These are phyloP conservation scores for Komagataella kurtzmanii DNA, from an alignment of 805 yeast species.

Conservation along the genomic window DNA sequence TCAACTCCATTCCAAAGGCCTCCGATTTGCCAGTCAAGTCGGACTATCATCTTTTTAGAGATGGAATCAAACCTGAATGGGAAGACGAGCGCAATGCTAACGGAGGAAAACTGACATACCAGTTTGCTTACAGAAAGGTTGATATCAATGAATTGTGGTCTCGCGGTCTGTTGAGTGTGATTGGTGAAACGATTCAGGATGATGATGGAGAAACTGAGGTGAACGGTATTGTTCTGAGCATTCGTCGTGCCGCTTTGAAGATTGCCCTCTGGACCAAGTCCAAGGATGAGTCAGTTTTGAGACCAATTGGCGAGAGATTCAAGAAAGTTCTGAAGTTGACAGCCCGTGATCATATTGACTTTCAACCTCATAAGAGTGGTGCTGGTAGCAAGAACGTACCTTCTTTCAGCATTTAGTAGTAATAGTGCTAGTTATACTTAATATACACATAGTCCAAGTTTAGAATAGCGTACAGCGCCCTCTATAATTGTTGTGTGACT, in stretches of 20 bases:
- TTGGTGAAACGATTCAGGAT: conserved; percentile 88
- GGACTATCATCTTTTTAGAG: conserved; percentile 90
- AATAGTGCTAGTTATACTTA: neutral
- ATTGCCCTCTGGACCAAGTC: conserved; percentile 91
- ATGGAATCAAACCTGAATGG: conserved; percentile 96
- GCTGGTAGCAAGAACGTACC: neutral
- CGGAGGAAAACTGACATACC: conserved; percentile 93
- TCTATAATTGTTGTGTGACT: neutral
- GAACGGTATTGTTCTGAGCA: conserved; percentile 85
- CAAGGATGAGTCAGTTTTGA: conserved; percentile 47
- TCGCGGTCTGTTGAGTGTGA: conserved; percentile 73
- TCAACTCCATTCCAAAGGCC: conserved; percentile 86
- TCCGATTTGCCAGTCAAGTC: conserved; percentile 83
- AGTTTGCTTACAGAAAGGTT: conserved; percentile 46
- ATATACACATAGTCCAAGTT: neutral
- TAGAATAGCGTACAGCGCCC: neutral
- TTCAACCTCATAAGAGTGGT: conserved; percentile 34
- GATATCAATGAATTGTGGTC: conserved; percentile 88
- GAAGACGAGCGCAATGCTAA: conserved; percentile 77
- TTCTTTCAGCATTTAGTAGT: neutral
- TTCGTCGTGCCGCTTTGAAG: conserved; percentile 71
- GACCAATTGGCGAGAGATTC: conserved; percentile 73
- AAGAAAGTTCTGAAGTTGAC: conserved; percentile 71
- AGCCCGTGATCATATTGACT: conserved; percentile 70
- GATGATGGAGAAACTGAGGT: conserved; percentile 58